A percentile compares a stretch with the other conserved stretches of the same genome.
Evolutionary conservation across 192 early-diverging fungal genomes (phyloP).

Genomic region (Entomortierella lignicola): DNA sequence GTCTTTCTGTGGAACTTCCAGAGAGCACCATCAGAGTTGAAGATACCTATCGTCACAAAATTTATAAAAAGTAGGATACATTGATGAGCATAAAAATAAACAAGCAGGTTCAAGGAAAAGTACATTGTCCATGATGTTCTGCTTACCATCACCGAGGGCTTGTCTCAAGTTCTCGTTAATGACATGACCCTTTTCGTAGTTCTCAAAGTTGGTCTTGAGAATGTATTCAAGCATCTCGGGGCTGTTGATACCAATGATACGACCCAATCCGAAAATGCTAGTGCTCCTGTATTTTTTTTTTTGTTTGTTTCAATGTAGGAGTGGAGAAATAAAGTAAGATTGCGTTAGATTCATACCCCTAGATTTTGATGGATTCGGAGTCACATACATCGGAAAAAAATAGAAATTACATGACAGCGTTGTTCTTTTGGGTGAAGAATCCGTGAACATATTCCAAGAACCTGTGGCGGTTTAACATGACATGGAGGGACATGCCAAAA

Average conservation of each 20-base stretch:
- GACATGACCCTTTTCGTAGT: conserved; percentile 47
- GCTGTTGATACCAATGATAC: conserved; percentile 47
- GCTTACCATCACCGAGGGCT: conserved; percentile 50
- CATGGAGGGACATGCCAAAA: conserved; percentile 34
- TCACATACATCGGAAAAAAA: too few species aligned
- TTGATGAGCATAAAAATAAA: too few species aligned
- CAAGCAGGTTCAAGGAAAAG: too few species aligned
- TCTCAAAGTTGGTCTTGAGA: conserved; percentile 55
- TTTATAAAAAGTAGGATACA: too few species aligned
- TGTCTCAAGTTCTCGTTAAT: conserved; percentile 28
- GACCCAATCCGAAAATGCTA: conserved; percentile 40
- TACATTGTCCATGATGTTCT: background rate
- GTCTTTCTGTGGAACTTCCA: conserved; percentile 52
- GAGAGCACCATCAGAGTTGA: conserved; percentile 46
- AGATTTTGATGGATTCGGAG: too few species aligned
- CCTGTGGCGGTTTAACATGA: conserved; percentile 16
- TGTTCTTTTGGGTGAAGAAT: conserved; percentile 17
- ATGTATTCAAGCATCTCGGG: conserved; percentile 46
- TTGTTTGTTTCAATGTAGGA: background rate
- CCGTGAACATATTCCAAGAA: conserved; percentile 14
- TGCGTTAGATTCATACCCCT: too few species aligned
- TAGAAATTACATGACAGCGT: conserved; percentile 37
- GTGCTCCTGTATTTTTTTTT: conserved; percentile 25
- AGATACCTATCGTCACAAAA: conserved; percentile 25
- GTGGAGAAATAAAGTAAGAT: too few species aligned